Evolutionary conservation across 139 green algal species (phyloP).

Genomic region (Microglena sp.): DNA sequence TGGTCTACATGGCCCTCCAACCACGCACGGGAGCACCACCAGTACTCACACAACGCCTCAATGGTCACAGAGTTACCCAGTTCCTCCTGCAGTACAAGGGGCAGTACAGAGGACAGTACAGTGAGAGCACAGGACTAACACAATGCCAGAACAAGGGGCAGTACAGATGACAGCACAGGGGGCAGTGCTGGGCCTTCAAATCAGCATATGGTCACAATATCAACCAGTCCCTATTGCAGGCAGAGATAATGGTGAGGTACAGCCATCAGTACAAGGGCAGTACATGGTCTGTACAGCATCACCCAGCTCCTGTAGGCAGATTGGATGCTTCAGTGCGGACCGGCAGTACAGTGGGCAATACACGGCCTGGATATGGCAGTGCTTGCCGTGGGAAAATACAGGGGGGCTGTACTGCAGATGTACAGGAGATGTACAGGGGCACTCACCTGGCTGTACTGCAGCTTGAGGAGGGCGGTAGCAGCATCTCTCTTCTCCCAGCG

Average conservation of each 20-base stretch:
- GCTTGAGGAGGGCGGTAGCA: constrained; percentile 17
- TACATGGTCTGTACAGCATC: neutral
- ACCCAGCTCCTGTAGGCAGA: neutral
- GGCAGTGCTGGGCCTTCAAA: neutral
- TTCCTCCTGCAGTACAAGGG: constrained; percentile 5
- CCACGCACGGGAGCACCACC: constrained; percentile 22
- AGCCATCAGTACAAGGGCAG: neutral
- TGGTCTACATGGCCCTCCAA: constrained; percentile 11
- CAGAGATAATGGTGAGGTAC: too few relatives aligned
- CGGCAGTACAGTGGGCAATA: neutral
- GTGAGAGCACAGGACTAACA: neutral
- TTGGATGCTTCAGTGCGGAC: neutral
- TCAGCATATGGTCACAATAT: neutral
- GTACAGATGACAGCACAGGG: neutral
- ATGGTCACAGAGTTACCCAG: neutral
- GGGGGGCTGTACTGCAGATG: neutral
- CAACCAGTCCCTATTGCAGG: too few relatives aligned
- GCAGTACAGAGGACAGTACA: neutral
- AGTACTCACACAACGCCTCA: constrained; percentile 6
- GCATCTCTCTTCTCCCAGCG: constrained; percentile 24
- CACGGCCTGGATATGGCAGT: neutral
- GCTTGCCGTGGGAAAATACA: neutral
- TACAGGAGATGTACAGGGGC: constrained; percentile 7
- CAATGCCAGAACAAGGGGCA: neutral
- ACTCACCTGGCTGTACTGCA: constrained; percentile 3